Evolutionary conservation across 2,329 filamentous ascomycete genomes (phyloP), one percentile per base, ranked within the genome.

Genomic region (Ceratocystis colombiana): DNA sequence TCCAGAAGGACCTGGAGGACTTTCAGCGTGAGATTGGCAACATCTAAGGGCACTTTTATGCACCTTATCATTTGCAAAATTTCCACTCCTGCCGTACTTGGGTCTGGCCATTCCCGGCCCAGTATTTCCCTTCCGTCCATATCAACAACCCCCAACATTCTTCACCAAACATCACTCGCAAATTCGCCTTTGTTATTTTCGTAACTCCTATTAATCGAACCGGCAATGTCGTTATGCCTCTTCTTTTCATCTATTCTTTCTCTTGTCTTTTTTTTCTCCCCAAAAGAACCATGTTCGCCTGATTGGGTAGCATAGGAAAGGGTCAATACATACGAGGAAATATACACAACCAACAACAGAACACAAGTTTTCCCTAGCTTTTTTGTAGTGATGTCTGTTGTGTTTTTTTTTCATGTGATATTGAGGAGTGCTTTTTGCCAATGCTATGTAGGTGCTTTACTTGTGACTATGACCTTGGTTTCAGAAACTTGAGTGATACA

Each of bases 11-110:
- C 77, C 81, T 96, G 75, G 87, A 95, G 74, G 88, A 93, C 71
- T 89, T 97, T 78, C 89, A 94, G 79, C 79, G 81, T 72, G 92
- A 96, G 79, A 92, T 97, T 79, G 88, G 88, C 82, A 94, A 90
- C 80, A 92, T 97, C 78, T 97, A 86, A 85, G 37, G 37, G 72
- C 69, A 73, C 69, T 66, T 69, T 41, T 12, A 41, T 48, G 63
- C 68, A 65, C 48, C 20, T 50, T 53, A n/a, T 25, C 48, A 53
- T 53, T 53, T 20, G 20, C 48, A 20, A 53, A 20, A 53, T 53
- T 25, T 68, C 69, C 66, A 68, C 62, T 59, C 25, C 7, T 25
- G 37, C 15, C 53, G 17, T 50, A n/a, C 46, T n/a, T 50, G 46
- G 37, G 37, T 50, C n/a, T 59, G 53, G 53, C 28, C 15, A 30